Evolutionary conservation across 768 basidiomycete genomes (phyloP), one percentile per base, ranked within the genome.

Genomic region (Pleurotus cornucopiae): DNA sequence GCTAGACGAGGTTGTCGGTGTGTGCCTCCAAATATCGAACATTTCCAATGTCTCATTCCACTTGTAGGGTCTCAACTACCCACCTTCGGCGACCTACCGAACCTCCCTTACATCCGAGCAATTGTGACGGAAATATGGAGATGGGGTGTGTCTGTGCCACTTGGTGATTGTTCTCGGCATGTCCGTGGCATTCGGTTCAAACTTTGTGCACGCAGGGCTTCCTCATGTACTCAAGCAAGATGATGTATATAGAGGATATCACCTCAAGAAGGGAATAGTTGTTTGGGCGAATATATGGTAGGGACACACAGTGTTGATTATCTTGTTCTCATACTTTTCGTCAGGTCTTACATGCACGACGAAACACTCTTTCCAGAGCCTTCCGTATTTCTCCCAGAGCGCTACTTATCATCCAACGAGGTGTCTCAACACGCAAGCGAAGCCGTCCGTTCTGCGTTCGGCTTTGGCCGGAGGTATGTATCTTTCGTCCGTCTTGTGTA

Each of bases 331-430:
- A 16, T 12, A 6, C 21, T n/a, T 34, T 34, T 34, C 9, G 30
- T 34, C 49, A 64, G 56, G 61, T 58, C 44, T 14, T 57, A 62
- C 49, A 57, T 69, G 41, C 69, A 68, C 48, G 67, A 70, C 57
- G 64, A 63, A 25, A 37, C 52, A 16, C 53, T 63, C 7, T 70
- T 63, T 51, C 56, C 63, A 0, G 67, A 71, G 13, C 62, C 69
- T 3, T 64, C 61, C 44, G 55, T 51, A 20, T 70, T 71, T 58
- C 58, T 60, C 5, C 69, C 70, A 14, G 68, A 68, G 16, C 67
- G 68, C 14, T 70, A 66, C 49, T 43, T 65, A 6, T 55, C 25
- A 11, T 2, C 16, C 16, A 30, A 41, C 43, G 52, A 44, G 9
- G 16, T 7, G 9, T 20, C 40, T 3, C 40, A 20, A 30, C 16